phyloP scores from a whole-genome alignment of 345 rosid species.

The Gossypium arboreum region DNA sequence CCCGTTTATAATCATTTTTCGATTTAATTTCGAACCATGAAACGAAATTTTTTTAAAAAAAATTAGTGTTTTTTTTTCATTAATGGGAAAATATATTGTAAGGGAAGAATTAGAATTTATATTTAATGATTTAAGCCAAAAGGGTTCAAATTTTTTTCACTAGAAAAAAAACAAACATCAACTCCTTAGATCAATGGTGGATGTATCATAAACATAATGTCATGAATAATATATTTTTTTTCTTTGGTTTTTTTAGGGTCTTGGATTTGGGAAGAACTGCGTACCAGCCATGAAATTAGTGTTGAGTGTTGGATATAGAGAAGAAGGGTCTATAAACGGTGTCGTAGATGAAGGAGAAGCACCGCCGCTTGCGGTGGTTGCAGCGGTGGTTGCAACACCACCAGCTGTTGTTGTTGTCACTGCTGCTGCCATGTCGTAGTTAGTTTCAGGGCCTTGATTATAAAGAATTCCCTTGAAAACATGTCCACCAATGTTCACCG shows the following conservation, averaged over 20 bases:
- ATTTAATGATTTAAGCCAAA: not conserved
- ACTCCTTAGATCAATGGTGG: slow-evolving; percentile 27
- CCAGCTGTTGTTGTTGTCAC: not conserved
- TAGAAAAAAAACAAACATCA: not conserved
- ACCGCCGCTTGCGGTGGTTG: slow-evolving; percentile 17
- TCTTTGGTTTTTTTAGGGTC: slow-evolving; percentile 21
- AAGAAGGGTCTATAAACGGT: slow-evolving; percentile 46
- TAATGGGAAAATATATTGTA: not conserved
- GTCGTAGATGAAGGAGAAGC: slow-evolving; percentile 13
- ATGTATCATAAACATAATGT: not conserved
- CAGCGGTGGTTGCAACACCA: slow-evolving; percentile 1
- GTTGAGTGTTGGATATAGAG: slow-evolving; percentile 50
- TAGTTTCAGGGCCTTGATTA: slow-evolving; percentile 73
- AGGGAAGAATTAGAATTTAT: not conserved
- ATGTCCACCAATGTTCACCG: slow-evolving; percentile 84
- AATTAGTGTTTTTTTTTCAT: not conserved
- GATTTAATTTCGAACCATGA: too few species aligned
- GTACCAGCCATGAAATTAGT: slow-evolving; percentile 53
- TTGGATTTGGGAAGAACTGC: slow-evolving; percentile 62
- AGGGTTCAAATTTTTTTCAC: slow-evolving; percentile 24
- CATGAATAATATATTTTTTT: not conserved
- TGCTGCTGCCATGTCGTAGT: slow-evolving; percentile 11
- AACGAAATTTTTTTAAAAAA: too few species aligned
- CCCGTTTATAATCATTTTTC: too few species aligned
- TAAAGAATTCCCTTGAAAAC: slow-evolving; percentile 87